phyloP scores from a whole-genome alignment of 208 protist genomes.

The Trypanosomatidae sp. region DNA sequence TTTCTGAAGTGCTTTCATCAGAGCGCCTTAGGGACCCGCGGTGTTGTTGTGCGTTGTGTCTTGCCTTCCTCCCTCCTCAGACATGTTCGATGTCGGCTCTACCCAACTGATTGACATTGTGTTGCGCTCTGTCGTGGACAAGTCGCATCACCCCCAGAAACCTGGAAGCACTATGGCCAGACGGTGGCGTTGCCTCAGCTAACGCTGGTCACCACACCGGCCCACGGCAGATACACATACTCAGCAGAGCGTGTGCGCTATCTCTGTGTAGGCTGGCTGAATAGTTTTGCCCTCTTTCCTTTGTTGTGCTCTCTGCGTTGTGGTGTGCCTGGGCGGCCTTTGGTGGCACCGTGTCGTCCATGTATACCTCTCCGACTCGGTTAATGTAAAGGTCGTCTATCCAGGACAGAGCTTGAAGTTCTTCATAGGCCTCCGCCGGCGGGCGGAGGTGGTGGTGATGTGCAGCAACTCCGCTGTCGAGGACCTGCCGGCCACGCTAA shows the following conservation, averaged over 20 bases:
- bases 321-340: background rate
- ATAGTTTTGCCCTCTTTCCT: background rate
- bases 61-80: background rate
- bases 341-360: background rate
- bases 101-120: background rate
- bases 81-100: background rate
- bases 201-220: background rate
- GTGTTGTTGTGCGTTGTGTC: background rate
- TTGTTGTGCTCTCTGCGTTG: background rate
- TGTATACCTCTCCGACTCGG: constrained; percentile 7
- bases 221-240: background rate
- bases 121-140: background rate
- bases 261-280: background rate
- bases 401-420: constrained; percentile 20
- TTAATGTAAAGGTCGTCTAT: constrained; percentile 24
- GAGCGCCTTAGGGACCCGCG: background rate
- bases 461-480: constrained; percentile 16
- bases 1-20: background rate
- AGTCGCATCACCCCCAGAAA: background rate
- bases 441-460: constrained; percentile 4
- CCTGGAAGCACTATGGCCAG: background rate
- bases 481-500: constrained; percentile 15
- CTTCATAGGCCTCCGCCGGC: constrained; percentile 17
- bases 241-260: background rate
- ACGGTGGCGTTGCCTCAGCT: background rate